Evolutionary conservation across 345 rosid genomes (phyloP).

Genomic region (Populus nigra): DNA sequence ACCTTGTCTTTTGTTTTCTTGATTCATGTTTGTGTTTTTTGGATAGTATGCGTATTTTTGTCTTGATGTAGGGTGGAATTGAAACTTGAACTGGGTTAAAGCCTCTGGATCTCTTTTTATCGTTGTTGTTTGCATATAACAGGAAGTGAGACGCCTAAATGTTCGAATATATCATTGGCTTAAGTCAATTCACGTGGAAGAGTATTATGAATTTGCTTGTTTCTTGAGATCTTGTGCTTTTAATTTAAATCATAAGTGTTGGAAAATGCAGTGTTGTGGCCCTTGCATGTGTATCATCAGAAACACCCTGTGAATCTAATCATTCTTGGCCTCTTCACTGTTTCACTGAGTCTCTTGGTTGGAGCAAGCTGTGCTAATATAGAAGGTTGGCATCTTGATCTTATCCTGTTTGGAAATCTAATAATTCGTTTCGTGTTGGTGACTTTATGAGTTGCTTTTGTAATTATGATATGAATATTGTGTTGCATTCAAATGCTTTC

Average conservation of each 20-base stretch:
- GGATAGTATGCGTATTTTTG: too few relatives aligned
- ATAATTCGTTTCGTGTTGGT: not conserved
- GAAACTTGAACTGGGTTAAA: not conserved
- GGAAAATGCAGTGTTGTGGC: conserved; percentile 77
- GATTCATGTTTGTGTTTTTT: too few relatives aligned
- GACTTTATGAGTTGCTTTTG: not conserved
- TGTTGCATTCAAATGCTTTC: conserved; percentile 19
- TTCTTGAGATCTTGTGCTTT: not conserved
- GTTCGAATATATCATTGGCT: too few relatives aligned
- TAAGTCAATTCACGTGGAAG: not conserved
- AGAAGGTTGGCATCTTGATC: conserved; percentile 49
- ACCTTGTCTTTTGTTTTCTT: too few relatives aligned
- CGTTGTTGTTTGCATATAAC: not conserved
- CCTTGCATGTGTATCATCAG: conserved; percentile 84
- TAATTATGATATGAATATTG: not conserved
- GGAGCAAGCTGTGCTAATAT: conserved; percentile 90
- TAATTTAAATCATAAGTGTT: not conserved
- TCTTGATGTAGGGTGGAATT: not conserved
- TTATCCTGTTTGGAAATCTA: conserved; percentile 7
- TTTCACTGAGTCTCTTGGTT: conserved; percentile 75
- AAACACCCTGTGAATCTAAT: conserved; percentile 87
- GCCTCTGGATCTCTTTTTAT: not conserved
- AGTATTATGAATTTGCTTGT: not conserved
- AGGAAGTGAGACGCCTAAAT: too few relatives aligned
- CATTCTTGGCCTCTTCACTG: conserved; percentile 79